Conservation (phyloP, 768 basidiomycete genomes). For the Grammothele lineata region DNA sequence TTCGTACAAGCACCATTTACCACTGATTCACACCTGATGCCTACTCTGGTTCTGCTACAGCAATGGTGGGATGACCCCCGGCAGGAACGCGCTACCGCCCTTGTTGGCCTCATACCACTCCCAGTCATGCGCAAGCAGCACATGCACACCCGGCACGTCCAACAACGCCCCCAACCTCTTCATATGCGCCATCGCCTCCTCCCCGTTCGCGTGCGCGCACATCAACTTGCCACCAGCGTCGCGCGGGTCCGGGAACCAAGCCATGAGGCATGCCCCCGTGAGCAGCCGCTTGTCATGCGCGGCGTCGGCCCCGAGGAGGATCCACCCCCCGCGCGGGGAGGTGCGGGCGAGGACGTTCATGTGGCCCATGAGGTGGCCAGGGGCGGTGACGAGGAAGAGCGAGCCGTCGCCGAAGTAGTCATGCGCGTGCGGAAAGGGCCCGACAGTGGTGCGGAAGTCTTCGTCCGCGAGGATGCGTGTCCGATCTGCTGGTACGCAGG, state of each 20-base stretch:
- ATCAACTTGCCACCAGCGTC: conserved; percentile 21
- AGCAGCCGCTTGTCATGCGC: conserved; percentile 52
- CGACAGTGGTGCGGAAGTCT: conserved; percentile 36
- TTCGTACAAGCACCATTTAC: too few relatives aligned
- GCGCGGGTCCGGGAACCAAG: conserved; percentile 20
- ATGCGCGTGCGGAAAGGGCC: conserved; percentile 45
- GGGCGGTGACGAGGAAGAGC: conserved; percentile 51
- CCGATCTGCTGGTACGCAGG: conserved; percentile 15
- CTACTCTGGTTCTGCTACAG: too few relatives aligned
- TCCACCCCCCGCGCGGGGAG: conserved; percentile 48
- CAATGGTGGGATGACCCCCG: conserved; percentile 12
- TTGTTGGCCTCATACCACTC: conserved; percentile 47
- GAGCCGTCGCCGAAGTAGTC: conserved; percentile 57
- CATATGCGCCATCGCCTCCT: conserved; percentile 39
- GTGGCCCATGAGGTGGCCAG: conserved; percentile 53
- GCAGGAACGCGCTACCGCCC: conserved; percentile 35
- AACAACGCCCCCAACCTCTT: conserved; percentile 34
- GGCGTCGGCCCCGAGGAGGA: conserved; percentile 52
- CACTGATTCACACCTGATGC: too few relatives aligned
- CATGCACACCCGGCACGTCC: conserved; percentile 34
- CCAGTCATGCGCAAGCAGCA: conserved; percentile 50
- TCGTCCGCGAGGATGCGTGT: conserved; percentile 24
- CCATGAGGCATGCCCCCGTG: conserved; percentile 40
- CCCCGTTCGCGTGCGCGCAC: conserved; percentile 43
- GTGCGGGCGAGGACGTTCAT: conserved; percentile 52